Evolutionary conservation across 768 basidiomycete species (phyloP), one percentile per base, ranked within the genome.

Genomic region (Lactarius pseudohatsudake): DNA sequence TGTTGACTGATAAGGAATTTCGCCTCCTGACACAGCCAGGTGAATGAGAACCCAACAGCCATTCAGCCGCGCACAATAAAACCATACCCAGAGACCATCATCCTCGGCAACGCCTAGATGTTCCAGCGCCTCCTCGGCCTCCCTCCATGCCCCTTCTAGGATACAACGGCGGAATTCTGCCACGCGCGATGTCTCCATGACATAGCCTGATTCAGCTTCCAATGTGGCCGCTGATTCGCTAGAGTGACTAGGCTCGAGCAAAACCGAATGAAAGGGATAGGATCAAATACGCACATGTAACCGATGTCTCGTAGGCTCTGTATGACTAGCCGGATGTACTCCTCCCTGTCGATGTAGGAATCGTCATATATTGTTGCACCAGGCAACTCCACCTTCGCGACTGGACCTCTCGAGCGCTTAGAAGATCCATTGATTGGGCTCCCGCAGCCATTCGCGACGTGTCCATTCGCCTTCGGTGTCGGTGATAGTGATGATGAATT

Each of bases 151-250:
- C 5, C 90, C 95, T 41, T 88, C 85, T 50, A 94, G 79, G 64
- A 98, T 86, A 73, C 89, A 86, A 59, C 86, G 83, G 70, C 92
- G 83, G 75, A 98, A 96, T 65, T 89, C 85, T 3, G 88, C 81
- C 6, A 96, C 93, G 67, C 89, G 83, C 18, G 85, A 78, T 26
- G 86, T 81, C 74, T 97, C 94, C 79, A 96, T 84, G 45, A 86
- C 80, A 77, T 92, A 96, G 7, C 95, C 96, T 9, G 95, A 97
- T 77, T 98, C 95, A 5, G 89, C 90, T 77, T 97, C 94, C 61
- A 98, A 82, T 2, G 89, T 90, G 20, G 88, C 85, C 30, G 95
- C 95, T 30, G 93, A 90, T 80, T 94, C 90, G 66, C 95, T 98
- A 73, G 32, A 66, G 71, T 65, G 56, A 50, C 68, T 66, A 47